Evolutionary conservation across 2,329 filamentous ascomycete species (phyloP), one percentile per base, ranked within the genome.

Genomic region (Aureobasidium uvarum): DNA sequence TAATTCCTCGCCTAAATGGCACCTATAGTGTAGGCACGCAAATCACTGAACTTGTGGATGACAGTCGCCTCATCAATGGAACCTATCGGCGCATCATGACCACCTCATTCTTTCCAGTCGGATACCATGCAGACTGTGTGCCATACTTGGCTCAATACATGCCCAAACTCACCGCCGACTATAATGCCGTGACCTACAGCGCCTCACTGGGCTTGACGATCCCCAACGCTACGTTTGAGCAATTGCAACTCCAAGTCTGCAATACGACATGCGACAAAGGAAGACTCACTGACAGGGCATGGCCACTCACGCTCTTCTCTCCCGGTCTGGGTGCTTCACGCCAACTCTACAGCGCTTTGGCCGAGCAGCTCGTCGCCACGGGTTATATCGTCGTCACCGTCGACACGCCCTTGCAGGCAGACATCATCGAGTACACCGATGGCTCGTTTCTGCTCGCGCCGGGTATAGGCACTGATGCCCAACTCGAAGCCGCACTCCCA

Each of bases 331-430:
- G 77, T 5, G 77, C 76, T 7, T 78, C 79, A 0, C 74, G 81
- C 1, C 70, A 80, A 0, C 56, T 81, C 1, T 81, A 84, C 68
- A 76, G 72, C 5, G 76, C 75, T 5, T 74, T 80, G 64, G 79
- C 81, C 1, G 76, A 76, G 2, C 77, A 80, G 3, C 73, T 85
- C 3, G 80, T 81, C 0, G 80, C 78, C 16, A 73, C 77, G 5
- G 82, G 82, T 0, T 80, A 78, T 56, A 73, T 77, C 0, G 79
- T 85, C 2, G 71, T 83, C 18, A 72, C 81, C 0, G 72, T 85
- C 31, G 83, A 84, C 65, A 82, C 84, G 60, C 77, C 82, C 0
- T 78, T 80, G 56, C 81, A 84, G 52, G 74, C 78, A 0, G 66
- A 71, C 0, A 72, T 81, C 23, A 76, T 84, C 11, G 77, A 82